Evolutionary conservation across 176 grass and related monocot species (phyloP), one percentile per base, ranked within the genome.

Genomic region (Ampelocalamus luodianensis): DNA sequence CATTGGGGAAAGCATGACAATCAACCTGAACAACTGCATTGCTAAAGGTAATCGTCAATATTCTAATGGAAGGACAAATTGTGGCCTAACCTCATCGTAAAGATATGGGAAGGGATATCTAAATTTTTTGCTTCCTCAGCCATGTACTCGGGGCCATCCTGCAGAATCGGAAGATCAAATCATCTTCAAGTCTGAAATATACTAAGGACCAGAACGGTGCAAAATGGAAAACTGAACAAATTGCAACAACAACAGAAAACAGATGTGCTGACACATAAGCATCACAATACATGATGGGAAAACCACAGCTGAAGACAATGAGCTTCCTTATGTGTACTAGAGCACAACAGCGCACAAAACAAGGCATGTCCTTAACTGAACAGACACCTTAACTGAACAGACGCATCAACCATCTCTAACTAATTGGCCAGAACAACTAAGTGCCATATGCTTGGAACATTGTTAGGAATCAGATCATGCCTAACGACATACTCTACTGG

Each of bases 101-200:
- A 95, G 85, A 85, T 98, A 98, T 6, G 95, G 91, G 10, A 98
- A 98, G 78, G 93, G 77, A 74, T 98, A 98, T 12, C 90, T 94
- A 79, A 93, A 10, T 77, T 71, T 75, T 95, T 92, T 77, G 91
- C 91, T 15, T 98, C 95, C 78, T 93, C 87, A 29, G 89, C 91
- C 85, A 98, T 95, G n/a, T 32, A 70, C 16, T 93, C 83, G 63
- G 95, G 95, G 37, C 95, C 93, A 71, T 98, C 93, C 95, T 98
- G 76, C 39, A 82, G 50, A 82, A 72, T 85, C 6, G 65, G 67
- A 68, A 45, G 5, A 43, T 70, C 9, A 26, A 13, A 23, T 60
- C 34, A 50, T 15, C 22, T 64, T 82, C n/a, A 81, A 44, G 22
- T 69, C 6, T 8, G 32, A 86, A 81, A 56, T 18, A 22, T 58